These are phyloP conservation scores for Colletotrichum paranaense DNA, from an alignment of 2,329 filamentous ascomycete species.

Conservation along the genomic window DNA sequence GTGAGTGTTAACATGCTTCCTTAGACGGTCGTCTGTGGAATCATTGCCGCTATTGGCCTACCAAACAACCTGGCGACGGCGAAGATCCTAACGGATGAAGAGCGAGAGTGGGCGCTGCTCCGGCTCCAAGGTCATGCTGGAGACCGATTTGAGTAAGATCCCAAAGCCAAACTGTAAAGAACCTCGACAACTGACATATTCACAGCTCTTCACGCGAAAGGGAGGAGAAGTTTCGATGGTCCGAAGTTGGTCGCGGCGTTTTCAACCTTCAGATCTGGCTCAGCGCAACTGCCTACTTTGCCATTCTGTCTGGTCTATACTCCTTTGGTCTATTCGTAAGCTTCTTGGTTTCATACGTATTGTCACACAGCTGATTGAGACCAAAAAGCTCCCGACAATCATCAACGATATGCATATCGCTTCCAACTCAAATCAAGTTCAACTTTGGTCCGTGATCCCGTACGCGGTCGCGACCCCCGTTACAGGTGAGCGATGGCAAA, in stretches of 20 bases:
- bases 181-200: not conserved
- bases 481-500: constrained; percentile 52
- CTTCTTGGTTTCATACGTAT: not conserved
- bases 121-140: constrained; percentile 54
- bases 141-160: constrained; percentile 46
- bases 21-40: constrained; percentile 66
- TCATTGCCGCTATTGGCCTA: constrained; percentile 62
- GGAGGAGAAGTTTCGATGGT: constrained; percentile 67
- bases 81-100: constrained; percentile 62
- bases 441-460: constrained; percentile 73
- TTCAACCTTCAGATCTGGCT: constrained; percentile 72
- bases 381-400: constrained; percentile 68
- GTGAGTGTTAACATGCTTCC: not conserved
- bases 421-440: constrained; percentile 65
- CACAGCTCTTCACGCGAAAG: constrained; percentile 41
- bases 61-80: constrained; percentile 67
- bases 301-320: constrained; percentile 68
- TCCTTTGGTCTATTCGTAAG: constrained; percentile 73
- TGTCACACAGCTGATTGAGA: not conserved
- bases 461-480: constrained; percentile 70
- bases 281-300: constrained; percentile 70
- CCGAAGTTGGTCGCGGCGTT: constrained; percentile 71
- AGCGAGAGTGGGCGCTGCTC: constrained; percentile 60
- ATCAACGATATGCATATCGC: constrained; percentile 67
- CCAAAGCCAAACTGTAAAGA: not conserved